Evolutionary conservation across 2,329 filamentous ascomycete species (phyloP), one percentile per base, ranked within the genome.

Genomic region (Claviceps purpurea): DNA sequence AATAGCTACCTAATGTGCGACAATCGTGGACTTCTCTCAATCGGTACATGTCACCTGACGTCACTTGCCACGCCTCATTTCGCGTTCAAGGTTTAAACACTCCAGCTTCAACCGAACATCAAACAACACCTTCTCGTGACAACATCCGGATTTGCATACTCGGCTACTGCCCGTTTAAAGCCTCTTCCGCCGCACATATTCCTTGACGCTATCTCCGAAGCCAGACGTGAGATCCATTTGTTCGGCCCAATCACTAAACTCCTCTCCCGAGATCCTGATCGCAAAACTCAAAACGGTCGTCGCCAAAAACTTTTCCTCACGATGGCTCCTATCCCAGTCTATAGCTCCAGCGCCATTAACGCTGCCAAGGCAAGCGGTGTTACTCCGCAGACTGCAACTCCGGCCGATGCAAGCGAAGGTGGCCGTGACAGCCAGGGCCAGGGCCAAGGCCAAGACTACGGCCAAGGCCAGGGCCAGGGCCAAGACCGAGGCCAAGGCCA

Each of bases 301-400:
- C n/a, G 7, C 22, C n/a, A 34, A 8, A 43, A 13, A 8, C 38
- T 3, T 37, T 34, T 34, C 16, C 26, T 30, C 60, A 68, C 47
- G n/a, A 83, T 83, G 79, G 72, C 79, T 48, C 73, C 78, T n/a
- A 75, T 84, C 55, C 76, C 74, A 47, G 73, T 82, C 43, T 79
- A 81, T 64, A 75, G 72, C 39, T 65, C 75, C 51, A 80, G 77
- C 62, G 79, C 80, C 46, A 80, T 83, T 63, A 76, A 70, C 59
- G 73, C 76, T 40, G 68, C 73, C 53, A 81, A 79, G 65, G 69
- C 77, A 48, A 68, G 70, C 16, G 75, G 69, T 37, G 61, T 67
- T 43, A 76, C 74, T 20, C 71, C 75, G 30, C 64, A 75, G 56
- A 79, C 74, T 20, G 43, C 38, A 47, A 37, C 13, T 13, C 34